Base-by-base conservation (phyloP, 108 stramenopile species). In the Skeletonema marinoi region DNA sequence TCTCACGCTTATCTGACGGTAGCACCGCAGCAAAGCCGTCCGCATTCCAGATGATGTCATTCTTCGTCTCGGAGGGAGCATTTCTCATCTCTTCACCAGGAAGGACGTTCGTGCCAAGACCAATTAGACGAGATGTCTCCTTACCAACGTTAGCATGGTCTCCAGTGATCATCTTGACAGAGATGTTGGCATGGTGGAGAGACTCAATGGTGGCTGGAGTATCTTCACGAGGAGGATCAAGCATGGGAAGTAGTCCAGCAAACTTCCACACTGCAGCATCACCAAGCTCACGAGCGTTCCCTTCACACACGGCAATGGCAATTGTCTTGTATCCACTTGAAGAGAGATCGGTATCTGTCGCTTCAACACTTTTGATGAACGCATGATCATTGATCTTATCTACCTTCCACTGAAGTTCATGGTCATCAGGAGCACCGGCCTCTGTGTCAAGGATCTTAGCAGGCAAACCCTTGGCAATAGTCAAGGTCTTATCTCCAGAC, bases 81-180 rank as follows among this genome's bases (percentile, higher is more conserved):
- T 77, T 60, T 6, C 87, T 62, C 64, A 87, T 70, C 29, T 61
- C 62, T 60, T 91, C 88, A 11, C 87, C 83, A 46, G 83, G 63
- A 14, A 73, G 63, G 61, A 90, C 78, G 48, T 86, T 75, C 32
- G 65, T 73, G 30, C 88, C 89, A 61, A 92, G 74, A 31, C 84
- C 90, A 59, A 95, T 88, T 32, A 90, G 78, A 42, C 86, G 83
- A 32, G 85, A 78, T 11, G 88, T 88, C 65, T 88, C 88, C 36
- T 74, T 84, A 13, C 85, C 88, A 63, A 88, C 85, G 59, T 86
- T 88, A n/a, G 60, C 78, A 61, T 93, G 92, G 61, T 95, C 94
- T 30, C 94, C 94, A 16, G 94, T 95, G 31, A 95, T 92, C 94
- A 95, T 95, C 68, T 95, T 95, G 36, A 95, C 91, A 8, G 75